phyloP scores from a whole-genome alignment of 768 basidiomycete species.

The Neoboletus magnificus region DNA sequence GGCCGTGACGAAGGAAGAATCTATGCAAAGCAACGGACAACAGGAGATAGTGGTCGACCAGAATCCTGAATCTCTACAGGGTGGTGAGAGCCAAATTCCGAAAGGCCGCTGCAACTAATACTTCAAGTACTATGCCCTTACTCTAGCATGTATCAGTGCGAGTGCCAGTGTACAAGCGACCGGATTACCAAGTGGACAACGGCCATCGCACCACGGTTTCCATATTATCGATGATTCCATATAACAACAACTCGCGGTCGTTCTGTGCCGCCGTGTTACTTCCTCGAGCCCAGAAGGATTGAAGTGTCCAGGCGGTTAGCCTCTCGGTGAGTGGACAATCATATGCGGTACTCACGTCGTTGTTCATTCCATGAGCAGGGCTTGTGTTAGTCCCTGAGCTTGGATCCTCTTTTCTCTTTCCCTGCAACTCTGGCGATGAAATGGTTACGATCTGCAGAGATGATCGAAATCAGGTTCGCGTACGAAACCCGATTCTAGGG shows the following conservation, averaged over 20 bases:
- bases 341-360: not conserved
- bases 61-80: too few species aligned
- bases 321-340: not conserved
- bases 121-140: not conserved
- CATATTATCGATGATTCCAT: not conserved
- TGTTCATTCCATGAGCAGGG: not conserved
- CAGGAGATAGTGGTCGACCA: not conserved
- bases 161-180: not conserved
- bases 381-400: not conserved
- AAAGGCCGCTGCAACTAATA: not conserved
- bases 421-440: not conserved
- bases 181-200: not conserved
- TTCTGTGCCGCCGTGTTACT: not conserved
- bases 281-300: not conserved
- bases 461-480: not conserved
- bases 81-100: not conserved
- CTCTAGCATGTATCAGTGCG: not conserved
- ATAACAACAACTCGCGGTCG: not conserved
- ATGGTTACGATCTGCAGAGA: too few species aligned
- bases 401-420: not conserved
- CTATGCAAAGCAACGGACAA: not conserved
- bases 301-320: not conserved
- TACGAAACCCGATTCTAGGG: not conserved
- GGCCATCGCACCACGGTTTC: not conserved
- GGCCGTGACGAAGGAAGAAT: not conserved